Evolutionary conservation across 2,329 filamentous ascomycete genomes (phyloP), one percentile per base, ranked within the genome.

Genomic region (Tolypocladium album): DNA sequence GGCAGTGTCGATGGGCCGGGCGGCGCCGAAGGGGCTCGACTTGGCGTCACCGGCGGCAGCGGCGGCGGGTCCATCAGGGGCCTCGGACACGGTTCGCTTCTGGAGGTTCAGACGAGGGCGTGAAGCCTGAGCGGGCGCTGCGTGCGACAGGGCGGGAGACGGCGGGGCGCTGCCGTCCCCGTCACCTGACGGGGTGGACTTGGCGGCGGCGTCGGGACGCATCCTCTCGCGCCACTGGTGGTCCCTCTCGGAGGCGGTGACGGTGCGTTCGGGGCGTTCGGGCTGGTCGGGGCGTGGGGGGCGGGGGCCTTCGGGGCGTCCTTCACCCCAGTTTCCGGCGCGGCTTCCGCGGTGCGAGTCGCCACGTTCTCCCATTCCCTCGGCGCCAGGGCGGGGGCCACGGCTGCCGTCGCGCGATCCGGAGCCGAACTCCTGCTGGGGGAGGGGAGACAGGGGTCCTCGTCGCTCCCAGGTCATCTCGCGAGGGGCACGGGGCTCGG

Each of bases 391-490:
- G 57, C 80, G 76, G 45, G 81, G 50, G 20, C 27, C 74, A 39
- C 79, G 80, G 71, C 81, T 82, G 62, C 77, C 81, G 45, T 86
- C 83, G 62, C 84, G 80, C 58, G 80, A 79, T 57, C 74, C 76
- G 31, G 75, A 72, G 24, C 72, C 66, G 60, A 78, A 78, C 64
- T 86, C 82, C 55, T 76, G 65, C 61, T 78, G 82, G 58, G 79
- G 79, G 66, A 77, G 80, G 27, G 93, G 90, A 50, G 93, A 90
- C 60, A 97, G 81, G 43, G 94, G 94, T 15, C 94, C 94, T 71
- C 90, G 94, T 68, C 94, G 89, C 76, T 97, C 93, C 94, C 94
- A 99, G 75, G 91, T 95, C 55, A 86, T 83, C 65, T 89, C 88
- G 67, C 89, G 87, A 64, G 86, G 79, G 62, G 85, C 79, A 65